Base-by-base conservation (phyloP, 2,329 filamentous ascomycete genomes). In the Neocatenulostroma microsporum region DNA sequence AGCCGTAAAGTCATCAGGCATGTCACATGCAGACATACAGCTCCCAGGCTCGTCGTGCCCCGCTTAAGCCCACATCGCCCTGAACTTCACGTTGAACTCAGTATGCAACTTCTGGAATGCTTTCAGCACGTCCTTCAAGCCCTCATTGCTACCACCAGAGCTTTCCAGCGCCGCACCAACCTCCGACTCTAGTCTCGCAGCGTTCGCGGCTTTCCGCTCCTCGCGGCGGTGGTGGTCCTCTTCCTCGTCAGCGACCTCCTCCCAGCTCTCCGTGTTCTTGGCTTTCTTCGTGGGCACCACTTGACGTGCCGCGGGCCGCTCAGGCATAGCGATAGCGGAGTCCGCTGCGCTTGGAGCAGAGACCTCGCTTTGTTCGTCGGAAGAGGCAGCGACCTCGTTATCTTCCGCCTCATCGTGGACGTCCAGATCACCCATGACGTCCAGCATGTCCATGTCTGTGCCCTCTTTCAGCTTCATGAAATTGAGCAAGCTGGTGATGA, bases 31-130 rank as follows among this genome's bases (percentile, higher is more conserved):
- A n/a, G n/a, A n/a, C n/a, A n/a, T n/a, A n/a, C n/a, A n/a, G n/a
- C n/a, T n/a, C n/a, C n/a, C n/a, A n/a, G n/a, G n/a, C n/a, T n/a
- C n/a, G n/a, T n/a, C n/a, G n/a, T n/a, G n/a, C n/a, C n/a, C n/a
- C n/a, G 15, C 18, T 27, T 58, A 80, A 54, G 76, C 72, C 73
- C 74, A 78, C 50, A 73, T 70, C 49, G 70, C 70, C 51, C 54
- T 66, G 58, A 83, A 82, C 62, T 80, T 83, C 29, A 67, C 64
- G 45, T 80, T 72, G 55, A 82, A 83, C 39, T 76, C 73, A 19
- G 63, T 61, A 50, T 72, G 71, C 44, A 83, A 52, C 48, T 67
- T 58, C 42, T 62, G 65, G 50, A 82, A 81, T 1, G 76, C 74
- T 48, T 65, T 68, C 11, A 79, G 61, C 17, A 83, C 76, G 45